Base-by-base conservation (phyloP, 805 yeast genomes). In the Cyberlindnera veronae region DNA sequence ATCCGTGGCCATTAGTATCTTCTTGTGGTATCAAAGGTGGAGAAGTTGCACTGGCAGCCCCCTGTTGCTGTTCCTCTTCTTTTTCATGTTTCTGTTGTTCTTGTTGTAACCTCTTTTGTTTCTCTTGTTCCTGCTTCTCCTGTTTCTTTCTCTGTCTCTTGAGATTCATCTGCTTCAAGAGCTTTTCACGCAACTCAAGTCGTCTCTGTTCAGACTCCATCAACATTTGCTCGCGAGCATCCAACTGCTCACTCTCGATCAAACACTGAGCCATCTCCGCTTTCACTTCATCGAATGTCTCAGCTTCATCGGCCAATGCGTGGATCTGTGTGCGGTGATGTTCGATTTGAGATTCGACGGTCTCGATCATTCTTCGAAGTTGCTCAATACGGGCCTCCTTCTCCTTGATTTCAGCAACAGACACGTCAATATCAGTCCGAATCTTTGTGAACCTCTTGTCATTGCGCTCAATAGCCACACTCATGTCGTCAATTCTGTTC, bases 211-310 rank as follows among this genome's bases (percentile, higher is more conserved):
- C 46, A 7, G 34, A 21, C 14, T 38, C 41, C 14, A 20, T 20
- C 14, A 43, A 29, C 10, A 39, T 41, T 3, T 16, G n/a, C 38
- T 52, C 50, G 19, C 45, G 29, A n/a, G 34, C 21, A 16, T 48
- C 50, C 21, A 50, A 22, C 3, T 14, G 13, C 16, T 51, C 55
- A 30, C 51, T 27, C 29, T 46, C 42, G 6, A 42, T 33, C 20
- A 49, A 29, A 17, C 34, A 35, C 10, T 39, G 32, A 1, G 36
- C 33, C 29, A 42, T 37, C 32, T 45, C 36, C 3, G 29, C 23
- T 5, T 18, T 30, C n/a, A 38, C 21, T 6, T 22, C 16, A 5
- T 11, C 20, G 8, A 27, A 5, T 1, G 40, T 13, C 20, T 2
- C 4, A 6, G 22, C 19, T 16, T 30, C 37, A n/a, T 27, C 18